These are phyloP conservation scores for Allium sativum DNA, from an alignment of 106 monocot species.

Conservation along the genomic window DNA sequence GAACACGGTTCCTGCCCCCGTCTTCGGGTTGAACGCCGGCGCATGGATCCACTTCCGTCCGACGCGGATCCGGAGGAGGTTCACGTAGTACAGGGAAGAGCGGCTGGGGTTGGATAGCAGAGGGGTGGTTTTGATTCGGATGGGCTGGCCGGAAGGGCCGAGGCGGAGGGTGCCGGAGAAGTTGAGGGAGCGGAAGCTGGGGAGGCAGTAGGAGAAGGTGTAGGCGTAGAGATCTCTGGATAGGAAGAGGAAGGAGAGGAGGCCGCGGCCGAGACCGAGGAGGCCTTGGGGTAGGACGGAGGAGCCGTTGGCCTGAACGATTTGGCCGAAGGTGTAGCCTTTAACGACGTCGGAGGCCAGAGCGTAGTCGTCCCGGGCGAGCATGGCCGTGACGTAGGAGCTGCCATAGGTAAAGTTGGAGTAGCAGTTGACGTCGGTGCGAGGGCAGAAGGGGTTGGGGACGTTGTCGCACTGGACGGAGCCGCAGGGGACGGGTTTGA, in stretches of 20 bases:
- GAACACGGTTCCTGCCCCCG: conserved; percentile 79
- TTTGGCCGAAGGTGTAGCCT: conserved; percentile 49
- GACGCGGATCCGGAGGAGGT: conserved; percentile 53
- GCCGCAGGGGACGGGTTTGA: conserved; percentile 31
- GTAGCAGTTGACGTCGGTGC: conserved; percentile 18
- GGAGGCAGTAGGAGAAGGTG: conserved; percentile 98
- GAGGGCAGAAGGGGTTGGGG: conserved; percentile 23
- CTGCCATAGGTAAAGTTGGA: conserved; percentile 68
- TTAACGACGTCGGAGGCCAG: conserved; percentile 36
- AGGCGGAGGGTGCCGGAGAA: conserved; percentile 96
- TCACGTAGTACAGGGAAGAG: conserved; percentile 80
- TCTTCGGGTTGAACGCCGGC: conserved; percentile 57
- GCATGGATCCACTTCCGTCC: conserved; percentile 29
- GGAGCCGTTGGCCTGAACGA: conserved; percentile 22
- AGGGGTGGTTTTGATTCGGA: conserved; percentile 55
- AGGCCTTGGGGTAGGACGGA: conserved; percentile 78
- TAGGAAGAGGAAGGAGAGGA: conserved; percentile 58
- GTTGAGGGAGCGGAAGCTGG: conserved; percentile 61
- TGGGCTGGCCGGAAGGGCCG: conserved; percentile 59
- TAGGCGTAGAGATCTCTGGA: conserved; percentile 37
- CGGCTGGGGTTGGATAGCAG: conserved; percentile 70
- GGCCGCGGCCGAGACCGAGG: conserved; percentile 74
- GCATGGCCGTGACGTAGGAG: conserved; percentile 37
- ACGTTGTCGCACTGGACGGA: conserved; percentile 34
- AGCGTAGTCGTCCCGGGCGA: conserved; percentile 48